Percentiles rank a stretch among this genome's conserved stretches.
These are phyloP conservation scores for Geopyxis carbonaria DNA, from an alignment of 495 filamentous ascomycete species.

Conservation along the genomic window DNA sequence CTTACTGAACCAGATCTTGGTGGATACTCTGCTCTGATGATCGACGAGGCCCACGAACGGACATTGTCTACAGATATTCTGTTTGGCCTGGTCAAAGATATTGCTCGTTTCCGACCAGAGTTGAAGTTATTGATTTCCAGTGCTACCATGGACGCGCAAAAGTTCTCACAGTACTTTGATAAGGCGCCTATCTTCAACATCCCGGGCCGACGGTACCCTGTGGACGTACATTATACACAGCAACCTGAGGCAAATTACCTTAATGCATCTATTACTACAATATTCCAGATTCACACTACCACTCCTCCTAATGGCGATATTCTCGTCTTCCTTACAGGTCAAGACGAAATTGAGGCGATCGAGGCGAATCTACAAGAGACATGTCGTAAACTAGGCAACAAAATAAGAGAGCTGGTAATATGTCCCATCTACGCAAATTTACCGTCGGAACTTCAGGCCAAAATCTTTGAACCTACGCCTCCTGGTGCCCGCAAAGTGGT, in stretches of 20 bases:
- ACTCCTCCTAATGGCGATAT: slow-evolving; percentile 63
- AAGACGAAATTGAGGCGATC: slow-evolving; percentile 78
- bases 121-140: slow-evolving; percentile 86
- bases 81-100: slow-evolving; percentile 79
- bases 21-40: slow-evolving; percentile 82
- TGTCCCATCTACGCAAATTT: slow-evolving; percentile 83
- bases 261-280: slow-evolving; percentile 75
- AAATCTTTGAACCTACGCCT: slow-evolving; percentile 82
- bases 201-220: slow-evolving; percentile 74
- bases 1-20: slow-evolving; percentile 75
- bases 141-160: slow-evolving; percentile 87
- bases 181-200: slow-evolving; percentile 93
- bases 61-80: slow-evolving; percentile 85
- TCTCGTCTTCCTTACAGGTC: slow-evolving; percentile 74
- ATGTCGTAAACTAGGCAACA: slow-evolving; percentile 58
- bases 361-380: slow-evolving; percentile 69
- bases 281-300: slow-evolving; percentile 90
- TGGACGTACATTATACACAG: slow-evolving; percentile 83
- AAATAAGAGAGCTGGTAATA: slow-evolving; percentile 71
- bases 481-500: slow-evolving; percentile 68
- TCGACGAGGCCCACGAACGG: slow-evolving; percentile 93
- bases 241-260: slow-evolving; percentile 92
- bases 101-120: slow-evolving; percentile 69
- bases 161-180: slow-evolving; percentile 85
- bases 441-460: slow-evolving; percentile 66